Base-by-base conservation (phyloP, 2,329 filamentous ascomycete species). In the Fusarium burgessii region DNA sequence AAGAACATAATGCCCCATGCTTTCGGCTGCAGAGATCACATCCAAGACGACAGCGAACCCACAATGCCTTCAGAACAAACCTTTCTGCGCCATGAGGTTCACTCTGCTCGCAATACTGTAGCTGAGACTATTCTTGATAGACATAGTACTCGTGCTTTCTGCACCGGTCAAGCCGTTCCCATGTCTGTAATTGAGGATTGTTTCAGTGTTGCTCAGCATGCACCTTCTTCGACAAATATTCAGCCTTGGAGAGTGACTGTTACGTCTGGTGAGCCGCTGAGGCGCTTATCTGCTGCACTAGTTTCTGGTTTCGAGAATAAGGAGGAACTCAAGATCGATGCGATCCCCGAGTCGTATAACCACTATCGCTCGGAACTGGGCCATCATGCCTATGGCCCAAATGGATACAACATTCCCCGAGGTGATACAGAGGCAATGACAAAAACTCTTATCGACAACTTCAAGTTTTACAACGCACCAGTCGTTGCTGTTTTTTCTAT, bases 381-480 rank as follows among this genome's bases (percentile, higher is more conserved):
- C 3, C 58, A 57, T 12, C 43, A 69, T 1, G 23, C 71, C 4
- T 72, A 74, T 20, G 69, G 71, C 1, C 42, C 58, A 15, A 58
- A 63, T 27, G 69, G 72, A 17, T 58, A 72, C 12, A 60, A 68
- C 3, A 71, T 74, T 10, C 12, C 58, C 6, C 52, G 63, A 0
- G 58, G 60, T 12, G 69, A 74, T 10, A 45, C 42, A 1, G 58
- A 57, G 9, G 56, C 63, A 0, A 65, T 70, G 52, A 54, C 8
- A 15, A 70, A 56, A 7, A 62, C 57, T 14, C 9, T 59, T 10
- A 42, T 69, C 1, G 64, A 54, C 35, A 74, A 74, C 13, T 74
- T 65, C 4, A 56, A 72, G 0, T 74, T 73, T 8, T 73, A 74
- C 6, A 65, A 66, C 32, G 68, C 71, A 1, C 71, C 71, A 0